A percentile compares a stretch with the other conserved stretches of the same genome.
These are phyloP conservation scores for Onygenales sp. DNA, from an alignment of 2,329 filamentous ascomycete species.

Conservation along the genomic window DNA sequence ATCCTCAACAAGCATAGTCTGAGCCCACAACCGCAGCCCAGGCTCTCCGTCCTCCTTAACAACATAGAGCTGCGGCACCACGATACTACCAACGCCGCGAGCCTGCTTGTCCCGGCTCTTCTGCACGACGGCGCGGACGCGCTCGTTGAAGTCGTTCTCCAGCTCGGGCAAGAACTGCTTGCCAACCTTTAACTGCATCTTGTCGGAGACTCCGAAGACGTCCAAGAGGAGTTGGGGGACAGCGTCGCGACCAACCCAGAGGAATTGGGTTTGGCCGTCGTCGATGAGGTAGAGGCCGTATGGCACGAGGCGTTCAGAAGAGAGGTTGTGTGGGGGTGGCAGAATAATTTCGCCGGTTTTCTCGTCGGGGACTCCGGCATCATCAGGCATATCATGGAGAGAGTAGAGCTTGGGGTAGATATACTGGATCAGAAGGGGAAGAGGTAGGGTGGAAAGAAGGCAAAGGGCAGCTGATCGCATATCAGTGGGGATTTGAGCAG, in stretches of 20 bases:
- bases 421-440: constrained; percentile 85
- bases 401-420: constrained; percentile 81
- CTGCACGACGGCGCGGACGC: constrained; percentile 77
- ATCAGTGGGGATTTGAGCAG: constrained; percentile 86
- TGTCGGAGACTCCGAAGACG: constrained; percentile 81
- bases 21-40: constrained; percentile 89
- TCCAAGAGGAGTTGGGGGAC: constrained; percentile 81
- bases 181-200: constrained; percentile 76
- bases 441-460: constrained; percentile 82
- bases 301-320: constrained; percentile 75
- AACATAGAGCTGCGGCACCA: constrained; percentile 85
- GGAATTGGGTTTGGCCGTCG: constrained; percentile 92
- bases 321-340: constrained; percentile 74
- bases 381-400: constrained; percentile 92
- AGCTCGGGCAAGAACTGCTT: constrained; percentile 80
- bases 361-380: constrained; percentile 73
- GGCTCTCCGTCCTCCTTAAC: constrained; percentile 94
- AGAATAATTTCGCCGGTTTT: constrained; percentile 83
- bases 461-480: constrained; percentile 87
- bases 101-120: constrained; percentile 85
- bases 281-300: constrained; percentile 95
- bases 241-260: constrained; percentile 90
- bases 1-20: constrained; percentile 91
- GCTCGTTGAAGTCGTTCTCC: constrained; percentile 94
- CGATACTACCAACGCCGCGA: constrained; percentile 83